phyloP scores from a whole-genome alignment of 371 early-diverging fungal genomes.

The Mucor racemosus region DNA sequence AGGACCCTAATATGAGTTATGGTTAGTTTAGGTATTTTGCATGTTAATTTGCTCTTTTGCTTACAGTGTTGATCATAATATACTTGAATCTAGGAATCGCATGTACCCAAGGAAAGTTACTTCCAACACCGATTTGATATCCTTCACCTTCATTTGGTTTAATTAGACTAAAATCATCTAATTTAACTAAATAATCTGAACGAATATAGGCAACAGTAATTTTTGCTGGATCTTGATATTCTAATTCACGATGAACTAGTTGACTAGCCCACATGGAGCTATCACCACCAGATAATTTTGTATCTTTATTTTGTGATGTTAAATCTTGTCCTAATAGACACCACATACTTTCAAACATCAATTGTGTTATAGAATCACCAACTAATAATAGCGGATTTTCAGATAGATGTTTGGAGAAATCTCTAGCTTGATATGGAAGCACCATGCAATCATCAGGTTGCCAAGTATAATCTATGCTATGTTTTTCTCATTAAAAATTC shows the following conservation, averaged over 20 bases:
- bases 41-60: neutral
- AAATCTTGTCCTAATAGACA: constrained; percentile 38
- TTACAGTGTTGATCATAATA: constrained; percentile 46
- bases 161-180: constrained; percentile 42
- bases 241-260: constrained; percentile 23
- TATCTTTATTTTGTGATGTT: constrained; percentile 17
- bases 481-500: neutral
- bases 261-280: constrained; percentile 34
- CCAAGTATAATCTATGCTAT: constrained; percentile 44
- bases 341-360: constrained; percentile 42
- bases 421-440: constrained; percentile 27
- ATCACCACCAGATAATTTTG: constrained; percentile 31
- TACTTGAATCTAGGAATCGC: constrained; percentile 38
- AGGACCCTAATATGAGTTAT: constrained; percentile 29
- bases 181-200: constrained; percentile 47
- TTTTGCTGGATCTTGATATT: constrained; percentile 5
- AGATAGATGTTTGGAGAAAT: constrained; percentile 36
- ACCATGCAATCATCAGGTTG: constrained; percentile 32
- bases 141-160: constrained; percentile 43
- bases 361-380: constrained; percentile 48
- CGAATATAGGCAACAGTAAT: constrained; percentile 42
- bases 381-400: constrained; percentile 42
- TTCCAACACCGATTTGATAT: constrained; percentile 36
- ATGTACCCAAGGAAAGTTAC: constrained; percentile 47
- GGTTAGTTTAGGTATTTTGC: neutral